Evolutionary conservation across 495 filamentous ascomycete genomes (phyloP).

Genomic region (Penicillium soppii): DNA sequence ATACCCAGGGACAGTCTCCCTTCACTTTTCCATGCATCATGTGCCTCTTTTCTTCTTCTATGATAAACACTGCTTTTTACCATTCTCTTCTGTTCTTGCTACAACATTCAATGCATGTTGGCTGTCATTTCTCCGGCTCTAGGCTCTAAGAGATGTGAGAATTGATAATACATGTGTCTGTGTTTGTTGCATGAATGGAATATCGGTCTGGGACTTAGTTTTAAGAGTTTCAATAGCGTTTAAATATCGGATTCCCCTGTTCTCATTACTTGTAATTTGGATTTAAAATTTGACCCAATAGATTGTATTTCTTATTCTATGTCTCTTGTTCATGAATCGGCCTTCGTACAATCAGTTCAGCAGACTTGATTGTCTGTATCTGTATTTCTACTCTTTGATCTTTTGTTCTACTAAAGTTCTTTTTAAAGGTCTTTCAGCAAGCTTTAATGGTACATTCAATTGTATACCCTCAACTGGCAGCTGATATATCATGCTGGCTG

Average conservation of each 20-base stretch:
- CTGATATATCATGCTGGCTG: too few species aligned
- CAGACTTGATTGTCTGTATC: too few species aligned
- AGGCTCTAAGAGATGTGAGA: too few species aligned
- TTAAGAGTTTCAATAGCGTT: slow-evolving; percentile 9
- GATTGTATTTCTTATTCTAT: too few species aligned
- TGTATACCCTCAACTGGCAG: too few species aligned
- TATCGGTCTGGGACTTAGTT: slow-evolving; percentile 3
- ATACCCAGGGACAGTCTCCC: slow-evolving; percentile 3
- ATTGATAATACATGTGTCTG: neutral
- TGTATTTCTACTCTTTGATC: too few species aligned
- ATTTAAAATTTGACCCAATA: too few species aligned
- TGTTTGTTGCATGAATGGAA: slow-evolving; percentile 11
- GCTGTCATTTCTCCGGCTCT: slow-evolving; percentile 6
- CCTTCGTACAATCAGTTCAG: too few species aligned
- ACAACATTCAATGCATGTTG: slow-evolving; percentile 16
- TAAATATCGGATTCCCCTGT: slow-evolving; percentile 14
- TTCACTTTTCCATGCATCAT: neutral
- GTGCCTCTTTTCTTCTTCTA: slow-evolving; percentile 8
- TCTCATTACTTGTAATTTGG: slow-evolving; percentile 7
- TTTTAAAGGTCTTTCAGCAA: too few species aligned
- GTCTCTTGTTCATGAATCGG: too few species aligned
- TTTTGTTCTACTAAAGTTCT: too few species aligned
- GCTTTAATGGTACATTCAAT: too few species aligned
- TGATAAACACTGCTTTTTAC: neutral
- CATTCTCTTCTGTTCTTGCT: slow-evolving; percentile 2